phyloP scores from a whole-genome alignment of 2,329 filamentous ascomycete species.

The Ceratocystis variospora region DNA sequence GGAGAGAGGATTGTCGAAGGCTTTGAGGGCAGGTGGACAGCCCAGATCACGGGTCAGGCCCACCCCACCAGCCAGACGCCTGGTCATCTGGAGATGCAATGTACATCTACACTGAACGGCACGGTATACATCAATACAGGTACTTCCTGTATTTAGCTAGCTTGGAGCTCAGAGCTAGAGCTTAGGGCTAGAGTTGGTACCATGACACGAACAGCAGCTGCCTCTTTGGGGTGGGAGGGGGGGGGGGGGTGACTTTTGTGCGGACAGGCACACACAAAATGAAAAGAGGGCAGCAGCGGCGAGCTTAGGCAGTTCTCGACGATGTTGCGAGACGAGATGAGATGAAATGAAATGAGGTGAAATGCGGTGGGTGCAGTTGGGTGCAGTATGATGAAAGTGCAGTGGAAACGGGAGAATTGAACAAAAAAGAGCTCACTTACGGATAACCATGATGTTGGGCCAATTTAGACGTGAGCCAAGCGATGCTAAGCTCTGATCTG shows the following conservation, averaged over 20 bases:
- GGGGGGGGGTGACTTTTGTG: neutral
- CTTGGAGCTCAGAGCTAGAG: neutral
- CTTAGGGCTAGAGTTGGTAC: neutral
- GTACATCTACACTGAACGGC: neutral
- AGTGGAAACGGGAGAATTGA: neutral
- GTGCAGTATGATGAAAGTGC: neutral
- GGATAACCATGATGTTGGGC: slow-evolving; percentile 6
- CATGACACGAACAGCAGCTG: neutral
- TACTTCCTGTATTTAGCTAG: neutral
- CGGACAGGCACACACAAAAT: neutral
- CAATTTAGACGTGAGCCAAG: slow-evolving; percentile 5
- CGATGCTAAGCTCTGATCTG: slow-evolving; percentile 5
- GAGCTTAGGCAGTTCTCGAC: neutral
- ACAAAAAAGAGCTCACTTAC: slow-evolving; percentile 2
- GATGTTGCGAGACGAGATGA: neutral
- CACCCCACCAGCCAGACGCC: neutral
- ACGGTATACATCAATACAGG: too few species aligned
- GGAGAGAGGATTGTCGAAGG: neutral
- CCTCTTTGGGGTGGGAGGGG: neutral
- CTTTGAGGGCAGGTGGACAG: neutral
- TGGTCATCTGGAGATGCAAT: neutral
- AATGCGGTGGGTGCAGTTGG: neutral
- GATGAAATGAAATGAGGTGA: slow-evolving; percentile 3
- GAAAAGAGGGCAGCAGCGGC: neutral
- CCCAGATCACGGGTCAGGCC: neutral